A percentile compares a stretch with the other conserved stretches of the same genome.
These are phyloP conservation scores for Melampsora larici-populina DNA, from an alignment of 1,284 basidiomycete species.

Conservation along the genomic window DNA sequence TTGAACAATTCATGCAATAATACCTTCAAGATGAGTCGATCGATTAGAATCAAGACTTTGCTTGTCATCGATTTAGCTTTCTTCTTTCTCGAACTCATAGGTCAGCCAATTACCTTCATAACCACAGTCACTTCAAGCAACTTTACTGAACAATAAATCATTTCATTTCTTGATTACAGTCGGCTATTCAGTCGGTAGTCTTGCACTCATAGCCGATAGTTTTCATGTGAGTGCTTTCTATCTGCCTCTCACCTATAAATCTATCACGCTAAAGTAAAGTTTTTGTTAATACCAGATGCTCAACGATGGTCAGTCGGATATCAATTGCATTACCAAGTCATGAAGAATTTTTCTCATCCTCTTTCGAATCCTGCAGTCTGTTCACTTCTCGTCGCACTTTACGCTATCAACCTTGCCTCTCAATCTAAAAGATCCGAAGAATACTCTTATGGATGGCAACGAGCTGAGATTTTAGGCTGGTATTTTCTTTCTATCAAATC, in stretches of 20 bases:
- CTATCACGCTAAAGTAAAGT: neutral
- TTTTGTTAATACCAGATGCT: conserved; percentile 40
- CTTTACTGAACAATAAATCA: neutral
- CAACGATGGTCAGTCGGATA: conserved; percentile 39
- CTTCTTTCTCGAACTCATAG: conserved; percentile 85
- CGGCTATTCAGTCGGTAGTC: conserved; percentile 57
- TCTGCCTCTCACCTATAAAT: neutral
- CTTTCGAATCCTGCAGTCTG: conserved; percentile 73
- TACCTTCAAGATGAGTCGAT: neutral
- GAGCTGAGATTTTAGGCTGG: conserved; percentile 92
- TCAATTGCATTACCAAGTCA: conserved; percentile 46
- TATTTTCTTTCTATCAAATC: neutral
- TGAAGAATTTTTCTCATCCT: neutral
- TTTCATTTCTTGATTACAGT: conserved; percentile 51
- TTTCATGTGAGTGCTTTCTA: conserved; percentile 76
- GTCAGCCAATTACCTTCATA: conserved; percentile 31
- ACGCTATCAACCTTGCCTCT: conserved; percentile 61
- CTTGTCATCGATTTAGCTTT: conserved; percentile 81
- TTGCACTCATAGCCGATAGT: conserved; percentile 79
- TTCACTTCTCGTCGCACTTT: conserved; percentile 89
- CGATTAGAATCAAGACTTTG: conserved; percentile 66
- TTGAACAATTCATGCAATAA: no score
- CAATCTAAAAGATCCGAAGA: conserved; percentile 58
- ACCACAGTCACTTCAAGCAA: no score
- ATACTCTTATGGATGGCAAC: conserved; percentile 94